Percentiles rank a stretch among this genome's conserved stretches.
Conservation (phyloP, 352 stramenopile species). For the Globisporangium acanthophoron region DNA sequence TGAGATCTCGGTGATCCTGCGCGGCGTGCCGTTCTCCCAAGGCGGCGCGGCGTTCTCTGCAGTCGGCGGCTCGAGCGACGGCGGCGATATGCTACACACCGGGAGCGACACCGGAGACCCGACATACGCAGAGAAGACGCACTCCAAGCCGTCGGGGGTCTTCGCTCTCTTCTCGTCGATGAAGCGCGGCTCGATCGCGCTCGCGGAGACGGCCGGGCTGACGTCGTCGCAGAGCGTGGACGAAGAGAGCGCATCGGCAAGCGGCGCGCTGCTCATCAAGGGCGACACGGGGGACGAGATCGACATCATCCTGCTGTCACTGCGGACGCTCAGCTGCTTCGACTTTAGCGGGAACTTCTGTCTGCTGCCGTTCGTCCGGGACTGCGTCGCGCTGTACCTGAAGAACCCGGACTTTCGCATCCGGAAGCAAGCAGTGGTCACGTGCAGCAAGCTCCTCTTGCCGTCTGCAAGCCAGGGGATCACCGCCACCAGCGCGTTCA, state of each 20-base stretch:
- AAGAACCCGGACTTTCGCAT: slow-evolving; percentile 87
- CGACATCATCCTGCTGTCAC: slow-evolving; percentile 82
- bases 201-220: slow-evolving; percentile 18
- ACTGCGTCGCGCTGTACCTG: slow-evolving; percentile 92
- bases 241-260: slow-evolving; percentile 15
- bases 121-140: slow-evolving; percentile 15
- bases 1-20: slow-evolving; percentile 94
- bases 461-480: slow-evolving; percentile 24
- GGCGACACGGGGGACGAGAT: slow-evolving; percentile 75
- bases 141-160: slow-evolving; percentile 47
- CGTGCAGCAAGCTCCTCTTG: slow-evolving; percentile 72
- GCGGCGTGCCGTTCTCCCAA: slow-evolving; percentile 69
- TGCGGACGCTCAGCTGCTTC: slow-evolving; percentile 93
- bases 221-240: slow-evolving; percentile 19
- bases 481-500: slow-evolving; percentile 17
- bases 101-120: slow-evolving; percentile 1
- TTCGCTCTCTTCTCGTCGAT: slow-evolving; percentile 72
- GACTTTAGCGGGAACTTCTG: slow-evolving; percentile 90
- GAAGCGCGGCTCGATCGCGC: slow-evolving; percentile 46
- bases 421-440: slow-evolving; percentile 86
- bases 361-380: slow-evolving; percentile 93
- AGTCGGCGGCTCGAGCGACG: slow-evolving; percentile 1
- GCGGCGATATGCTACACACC: neutral
- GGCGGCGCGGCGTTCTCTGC: slow-evolving; percentile 14
- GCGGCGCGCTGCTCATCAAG: slow-evolving; percentile 43